These are phyloP conservation scores for Candida boidinii DNA, from an alignment of 805 yeast species.

Conservation along the genomic window DNA sequence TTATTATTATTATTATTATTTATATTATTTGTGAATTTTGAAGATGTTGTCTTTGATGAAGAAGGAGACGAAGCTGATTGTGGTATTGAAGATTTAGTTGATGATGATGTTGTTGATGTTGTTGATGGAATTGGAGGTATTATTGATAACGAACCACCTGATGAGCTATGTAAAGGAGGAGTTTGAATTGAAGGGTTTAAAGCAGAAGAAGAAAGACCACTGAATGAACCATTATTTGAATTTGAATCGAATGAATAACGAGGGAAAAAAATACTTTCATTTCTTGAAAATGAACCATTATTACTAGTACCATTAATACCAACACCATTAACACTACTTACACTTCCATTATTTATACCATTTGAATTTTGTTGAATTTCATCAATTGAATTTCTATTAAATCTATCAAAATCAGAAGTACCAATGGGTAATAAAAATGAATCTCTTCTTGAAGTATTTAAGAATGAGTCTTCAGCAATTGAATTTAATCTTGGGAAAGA, in stretches of 20 bases:
- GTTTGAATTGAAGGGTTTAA: constrained; percentile 6
- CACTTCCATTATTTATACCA: not conserved
- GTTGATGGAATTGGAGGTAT: constrained; percentile 1
- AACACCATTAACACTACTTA: too few relatives aligned
- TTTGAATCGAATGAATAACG: constrained; percentile 20
- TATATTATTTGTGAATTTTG: not conserved
- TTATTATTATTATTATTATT: not conserved
- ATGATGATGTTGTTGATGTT: not conserved
- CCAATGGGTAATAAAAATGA: constrained; percentile 15
- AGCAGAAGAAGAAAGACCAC: constrained; percentile 5
- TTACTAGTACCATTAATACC: too few relatives aligned
- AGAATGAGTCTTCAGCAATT: constrained; percentile 17
- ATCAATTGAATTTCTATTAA: not conserved
- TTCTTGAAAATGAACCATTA: constrained; percentile 16
- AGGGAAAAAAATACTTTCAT: constrained; percentile 21
- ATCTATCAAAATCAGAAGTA: constrained; percentile 7
- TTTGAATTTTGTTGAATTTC: not conserved
- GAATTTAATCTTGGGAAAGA: constrained; percentile 13
- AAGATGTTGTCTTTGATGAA: not conserved
- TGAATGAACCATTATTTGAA: constrained; percentile 9
- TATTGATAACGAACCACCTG: not conserved
- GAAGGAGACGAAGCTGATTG: not conserved
- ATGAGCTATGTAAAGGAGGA: not conserved
- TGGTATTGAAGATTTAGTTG: not conserved
- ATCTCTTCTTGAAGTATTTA: constrained; percentile 17